Base-by-base conservation (phyloP, 2,329 filamentous ascomycete genomes). In the Fonsecaea erecta region DNA sequence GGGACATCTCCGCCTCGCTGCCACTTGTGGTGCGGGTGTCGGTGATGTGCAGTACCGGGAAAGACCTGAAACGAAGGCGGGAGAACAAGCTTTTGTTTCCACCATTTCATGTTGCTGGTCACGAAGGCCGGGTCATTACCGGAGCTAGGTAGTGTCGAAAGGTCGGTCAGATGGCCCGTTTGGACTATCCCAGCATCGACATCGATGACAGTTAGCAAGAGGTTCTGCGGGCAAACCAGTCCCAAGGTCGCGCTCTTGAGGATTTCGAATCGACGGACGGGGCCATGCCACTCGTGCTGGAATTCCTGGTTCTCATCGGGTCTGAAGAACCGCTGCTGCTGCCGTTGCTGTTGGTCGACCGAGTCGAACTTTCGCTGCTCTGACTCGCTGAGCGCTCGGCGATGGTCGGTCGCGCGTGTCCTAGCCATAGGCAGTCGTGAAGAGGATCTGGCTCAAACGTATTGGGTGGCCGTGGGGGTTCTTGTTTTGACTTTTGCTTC, bases 151-250 rank as follows among this genome's bases (percentile, higher is more conserved):
- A 24, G n/a, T 11, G 55, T 48, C 24, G 52, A 62, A 14, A 59
- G 11, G 16, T 58, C 30, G 26, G 28, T 30, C 9, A 34, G 30
- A 40, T 48, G 48, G 24, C 53, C 59, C 16, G 53, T 62, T 6
- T 46, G 54, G 21, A 53, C 54, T 0, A 56, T 48, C 46, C 53
- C 59, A 14, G 40, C 52, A 48, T 65, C 62, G 34, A 67, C 52
- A 18, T 68, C 59, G 24, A 60, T 46, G 30, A 67, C 48, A 51
- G 64, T 57, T 37, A 68, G 59, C 54, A 46, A 24, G 62, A 70
- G 48, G 64, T 67, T 68, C 68, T 68, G 68, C 60, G 68, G 66
- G 62, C 55, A 63, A 68, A 68, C 61, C 53, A 70, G 60, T 62
- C 66, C 68, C 66, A 70, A 11, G 62, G 68, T 18, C 68, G 66